These are phyloP conservation scores for Aspergillus pseudonomiae DNA, from an alignment of 2,329 filamentous ascomycete species.

Conservation along the genomic window DNA sequence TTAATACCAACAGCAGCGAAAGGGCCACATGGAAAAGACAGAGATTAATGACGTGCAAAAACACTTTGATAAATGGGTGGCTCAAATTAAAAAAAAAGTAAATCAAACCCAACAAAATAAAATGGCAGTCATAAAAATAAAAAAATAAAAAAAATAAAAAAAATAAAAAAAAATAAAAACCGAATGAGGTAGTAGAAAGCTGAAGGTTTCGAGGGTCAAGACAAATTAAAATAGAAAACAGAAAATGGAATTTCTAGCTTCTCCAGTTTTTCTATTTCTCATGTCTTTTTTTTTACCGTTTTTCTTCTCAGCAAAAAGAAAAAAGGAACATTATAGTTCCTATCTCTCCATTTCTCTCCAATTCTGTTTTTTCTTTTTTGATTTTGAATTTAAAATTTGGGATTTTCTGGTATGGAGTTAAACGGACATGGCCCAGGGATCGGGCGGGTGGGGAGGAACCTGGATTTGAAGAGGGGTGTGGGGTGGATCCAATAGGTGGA, in stretches of 20 bases:
- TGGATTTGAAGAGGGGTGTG: slow-evolving; percentile 12
- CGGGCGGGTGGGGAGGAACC: slow-evolving; percentile 16
- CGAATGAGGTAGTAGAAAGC: background rate
- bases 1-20: slow-evolving; percentile 19
- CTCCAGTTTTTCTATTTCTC: background rate
- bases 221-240: background rate
- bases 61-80: background rate
- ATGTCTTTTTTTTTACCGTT: background rate
- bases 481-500: slow-evolving; percentile 13
- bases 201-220: background rate
- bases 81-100: background rate
- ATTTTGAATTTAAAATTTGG: slow-evolving; percentile 10
- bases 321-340: background rate
- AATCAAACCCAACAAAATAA: background rate
- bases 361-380: slow-evolving; percentile 1
- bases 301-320: background rate
- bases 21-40: slow-evolving; percentile 22
- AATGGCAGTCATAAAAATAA: background rate
- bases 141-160: background rate
- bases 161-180: background rate
- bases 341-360: background rate
- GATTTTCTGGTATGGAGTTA: slow-evolving; percentile 27
- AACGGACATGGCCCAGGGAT: slow-evolving; percentile 19
- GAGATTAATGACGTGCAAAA: slow-evolving; percentile 21
- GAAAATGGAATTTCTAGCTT: slow-evolving; percentile 9